Evolutionary conservation across 2,329 filamentous ascomycete species (phyloP).

Genomic region (Ceratocystis cacaofunesta): DNA sequence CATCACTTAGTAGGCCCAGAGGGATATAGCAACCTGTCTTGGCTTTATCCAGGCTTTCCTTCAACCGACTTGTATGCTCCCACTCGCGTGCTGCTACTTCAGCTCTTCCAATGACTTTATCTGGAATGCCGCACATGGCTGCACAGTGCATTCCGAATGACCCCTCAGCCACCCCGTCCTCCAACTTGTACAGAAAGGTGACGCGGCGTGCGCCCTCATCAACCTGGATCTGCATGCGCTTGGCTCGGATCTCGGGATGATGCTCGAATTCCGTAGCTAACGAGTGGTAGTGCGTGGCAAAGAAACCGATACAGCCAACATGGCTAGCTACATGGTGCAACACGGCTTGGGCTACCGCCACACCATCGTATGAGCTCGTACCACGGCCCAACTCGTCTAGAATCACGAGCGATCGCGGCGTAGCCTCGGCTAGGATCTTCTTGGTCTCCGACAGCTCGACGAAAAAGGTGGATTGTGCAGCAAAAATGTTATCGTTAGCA

Average conservation of each 20-base stretch:
- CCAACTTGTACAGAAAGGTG: constrained; percentile 92
- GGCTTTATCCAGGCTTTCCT: constrained; percentile 71
- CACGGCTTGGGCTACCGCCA: constrained; percentile 90
- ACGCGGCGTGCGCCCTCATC: constrained; percentile 71
- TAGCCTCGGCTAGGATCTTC: constrained; percentile 91
- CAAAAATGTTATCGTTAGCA: constrained; percentile 98
- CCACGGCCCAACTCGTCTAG: constrained; percentile 91
- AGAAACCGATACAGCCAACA: constrained; percentile 88
- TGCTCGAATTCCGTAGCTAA: constrained; percentile 78
- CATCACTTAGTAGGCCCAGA: constrained; percentile 73
- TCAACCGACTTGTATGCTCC: constrained; percentile 86
- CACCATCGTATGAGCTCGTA: constrained; percentile 88
- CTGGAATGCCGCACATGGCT: constrained; percentile 88
- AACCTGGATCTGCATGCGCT: constrained; percentile 89
- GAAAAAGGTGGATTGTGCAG: constrained; percentile 94
- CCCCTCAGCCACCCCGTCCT: constrained; percentile 85
- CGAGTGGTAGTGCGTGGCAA: constrained; percentile 94
- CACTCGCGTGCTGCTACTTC: constrained; percentile 81
- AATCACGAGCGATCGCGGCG: constrained; percentile 85
- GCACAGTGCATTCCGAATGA: constrained; percentile 99
- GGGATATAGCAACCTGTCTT: constrained; percentile 70
- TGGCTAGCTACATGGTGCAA: constrained; percentile 92
- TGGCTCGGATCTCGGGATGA: constrained; percentile 75
- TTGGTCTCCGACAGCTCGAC: constrained; percentile 95
- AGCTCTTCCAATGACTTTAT: constrained; percentile 67